Evolutionary conservation across 805 yeast species (phyloP).

Genomic region (Grigorovia yakushimaensis): DNA sequence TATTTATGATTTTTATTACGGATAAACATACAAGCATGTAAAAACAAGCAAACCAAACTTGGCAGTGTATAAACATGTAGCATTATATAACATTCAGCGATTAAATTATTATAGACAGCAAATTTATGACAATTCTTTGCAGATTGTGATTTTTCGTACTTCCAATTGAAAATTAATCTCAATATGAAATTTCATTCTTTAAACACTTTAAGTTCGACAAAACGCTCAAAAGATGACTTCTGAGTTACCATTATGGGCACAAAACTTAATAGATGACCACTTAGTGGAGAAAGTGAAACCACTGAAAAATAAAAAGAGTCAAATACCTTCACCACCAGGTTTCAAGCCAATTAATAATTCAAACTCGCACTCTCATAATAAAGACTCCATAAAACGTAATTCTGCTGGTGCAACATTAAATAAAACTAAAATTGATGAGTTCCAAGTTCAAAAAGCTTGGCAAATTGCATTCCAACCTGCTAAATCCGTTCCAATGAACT

Average conservation of each 20-base stretch:
- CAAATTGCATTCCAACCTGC: slow-evolving; percentile 75
- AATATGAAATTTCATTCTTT: not conserved
- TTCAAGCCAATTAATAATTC: slow-evolving; percentile 7
- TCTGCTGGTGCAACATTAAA: not conserved
- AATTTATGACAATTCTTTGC: too few relatives aligned
- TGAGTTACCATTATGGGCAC: not conserved
- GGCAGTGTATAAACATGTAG: too few relatives aligned
- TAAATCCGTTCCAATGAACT: slow-evolving; percentile 80
- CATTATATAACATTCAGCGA: not conserved
- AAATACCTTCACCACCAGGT: slow-evolving; percentile 23
- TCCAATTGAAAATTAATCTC: not conserved
- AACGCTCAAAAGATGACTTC: not conserved
- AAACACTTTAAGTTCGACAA: too few relatives aligned
- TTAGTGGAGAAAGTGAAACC: not conserved
- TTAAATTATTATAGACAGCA: not conserved
- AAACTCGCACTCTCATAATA: not conserved
- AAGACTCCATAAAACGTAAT: not conserved
- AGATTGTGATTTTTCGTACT: too few relatives aligned
- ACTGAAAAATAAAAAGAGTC: not conserved
- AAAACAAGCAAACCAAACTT: too few relatives aligned
- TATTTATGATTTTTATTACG: not conserved
- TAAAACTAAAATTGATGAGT: slow-evolving; percentile 3
- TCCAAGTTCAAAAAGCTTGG: slow-evolving; percentile 61
- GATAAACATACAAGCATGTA: too few relatives aligned
- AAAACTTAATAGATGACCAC: not conserved